phyloP scores from a whole-genome alignment of 164 flowering plant genomes.

The Sedum album region DNA sequence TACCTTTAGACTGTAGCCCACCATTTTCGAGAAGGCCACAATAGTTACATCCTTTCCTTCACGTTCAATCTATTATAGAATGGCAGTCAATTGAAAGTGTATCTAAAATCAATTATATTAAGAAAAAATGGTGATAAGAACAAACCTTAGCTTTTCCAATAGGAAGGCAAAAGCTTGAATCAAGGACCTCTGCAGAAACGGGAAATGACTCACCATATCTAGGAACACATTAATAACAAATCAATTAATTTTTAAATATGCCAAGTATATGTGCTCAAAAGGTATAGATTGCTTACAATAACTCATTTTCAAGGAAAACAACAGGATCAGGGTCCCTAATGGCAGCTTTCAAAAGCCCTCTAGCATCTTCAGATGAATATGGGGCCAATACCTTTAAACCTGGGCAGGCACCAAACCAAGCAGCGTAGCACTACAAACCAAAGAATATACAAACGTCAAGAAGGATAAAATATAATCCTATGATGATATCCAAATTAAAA shows the following conservation, averaged over 20 bases:
- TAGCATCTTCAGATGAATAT: slow-evolving; percentile 83
- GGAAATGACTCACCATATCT: slow-evolving; percentile 95
- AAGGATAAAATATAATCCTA: background rate
- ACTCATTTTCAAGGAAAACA: slow-evolving; percentile 91
- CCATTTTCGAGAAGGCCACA: slow-evolving; percentile 87
- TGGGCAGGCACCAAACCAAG: slow-evolving; percentile 72
- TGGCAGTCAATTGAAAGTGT: background rate
- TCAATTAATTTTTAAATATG: slow-evolving; percentile 1
- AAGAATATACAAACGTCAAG: background rate
- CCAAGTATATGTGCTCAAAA: background rate
- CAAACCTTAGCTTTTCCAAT: slow-evolving; percentile 90
- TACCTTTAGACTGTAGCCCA: slow-evolving; percentile 83
- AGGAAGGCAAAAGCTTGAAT: slow-evolving; percentile 77
- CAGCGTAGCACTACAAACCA: slow-evolving; percentile 65
- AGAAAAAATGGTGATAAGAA: background rate
- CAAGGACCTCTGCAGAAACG: slow-evolving; percentile 78
- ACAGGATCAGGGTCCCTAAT: slow-evolving; percentile 82
- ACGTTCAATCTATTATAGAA: slow-evolving; percentile 54
- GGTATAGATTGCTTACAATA: slow-evolving; percentile 44
- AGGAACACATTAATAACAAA: slow-evolving; percentile 12
- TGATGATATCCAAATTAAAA: background rate
- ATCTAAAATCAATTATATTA: background rate
- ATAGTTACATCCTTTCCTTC: slow-evolving; percentile 87
- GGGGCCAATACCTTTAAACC: slow-evolving; percentile 80
- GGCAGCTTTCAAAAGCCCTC: slow-evolving; percentile 77